phyloP scores from a whole-genome alignment of 495 filamentous ascomycete genomes.

The Lichenothelia convexa region DNA sequence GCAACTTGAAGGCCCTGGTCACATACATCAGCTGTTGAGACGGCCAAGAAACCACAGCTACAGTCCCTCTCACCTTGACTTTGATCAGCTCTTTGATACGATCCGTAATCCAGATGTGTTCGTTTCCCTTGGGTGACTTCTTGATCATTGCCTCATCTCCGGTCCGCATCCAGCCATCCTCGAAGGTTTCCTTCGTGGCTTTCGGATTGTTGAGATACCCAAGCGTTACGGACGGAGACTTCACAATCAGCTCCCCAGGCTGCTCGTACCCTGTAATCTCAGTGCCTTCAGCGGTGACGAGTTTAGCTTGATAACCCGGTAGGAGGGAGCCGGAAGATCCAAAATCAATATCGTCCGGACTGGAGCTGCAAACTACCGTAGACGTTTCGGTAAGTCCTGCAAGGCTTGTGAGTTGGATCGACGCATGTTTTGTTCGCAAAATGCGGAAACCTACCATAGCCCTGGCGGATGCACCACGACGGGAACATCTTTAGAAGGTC shows the following conservation, averaged over 20 bases:
- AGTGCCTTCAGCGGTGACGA: slow-evolving; percentile 53
- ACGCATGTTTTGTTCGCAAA: neutral
- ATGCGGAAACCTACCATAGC: slow-evolving; percentile 44
- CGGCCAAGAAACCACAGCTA: slow-evolving; percentile 1
- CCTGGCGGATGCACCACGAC: slow-evolving; percentile 50
- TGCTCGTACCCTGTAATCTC: slow-evolving; percentile 62
- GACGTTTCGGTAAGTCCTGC: slow-evolving; percentile 63
- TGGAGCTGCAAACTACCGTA: slow-evolving; percentile 52
- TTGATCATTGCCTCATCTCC: slow-evolving; percentile 68
- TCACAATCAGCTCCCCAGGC: slow-evolving; percentile 63
- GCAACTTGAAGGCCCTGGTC: slow-evolving; percentile 71
- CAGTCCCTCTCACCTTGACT: slow-evolving; percentile 45
- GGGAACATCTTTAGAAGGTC: slow-evolving; percentile 49
- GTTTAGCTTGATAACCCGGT: slow-evolving; percentile 45
- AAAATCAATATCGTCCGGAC: slow-evolving; percentile 45
- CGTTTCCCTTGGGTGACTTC: slow-evolving; percentile 40
- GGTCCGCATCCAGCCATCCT: slow-evolving; percentile 62
- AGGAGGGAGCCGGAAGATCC: slow-evolving; percentile 59
- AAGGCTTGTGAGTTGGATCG: neutral
- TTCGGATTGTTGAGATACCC: slow-evolving; percentile 77
- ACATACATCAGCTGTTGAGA: slow-evolving; percentile 1
- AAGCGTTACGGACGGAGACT: slow-evolving; percentile 56
- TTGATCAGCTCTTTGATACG: slow-evolving; percentile 91
- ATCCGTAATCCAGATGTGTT: slow-evolving; percentile 74
- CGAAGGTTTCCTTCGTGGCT: slow-evolving; percentile 65